A percentile compares a stretch with the other conserved stretches of the same genome.
phyloP scores from a whole-genome alignment of 352 stramenopile species.

The Phytophthora quininea region DNA sequence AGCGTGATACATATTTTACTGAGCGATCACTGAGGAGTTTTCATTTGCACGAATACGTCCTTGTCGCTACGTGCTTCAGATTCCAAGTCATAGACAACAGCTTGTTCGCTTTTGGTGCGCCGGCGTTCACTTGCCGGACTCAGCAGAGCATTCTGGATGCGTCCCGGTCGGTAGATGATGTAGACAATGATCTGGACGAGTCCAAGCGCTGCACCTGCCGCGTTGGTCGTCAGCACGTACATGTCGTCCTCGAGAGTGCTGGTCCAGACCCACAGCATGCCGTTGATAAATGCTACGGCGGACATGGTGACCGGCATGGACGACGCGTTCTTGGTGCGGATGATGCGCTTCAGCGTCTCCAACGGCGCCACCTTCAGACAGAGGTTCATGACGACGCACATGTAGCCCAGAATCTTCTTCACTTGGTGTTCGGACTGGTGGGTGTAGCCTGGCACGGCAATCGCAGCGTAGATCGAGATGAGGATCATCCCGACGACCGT shows the following conservation, averaged over 20 bases:
- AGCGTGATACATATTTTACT: too few species aligned
- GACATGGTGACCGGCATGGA: conserved; percentile 37
- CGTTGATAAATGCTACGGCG: conserved; percentile 30
- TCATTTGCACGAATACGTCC: background rate
- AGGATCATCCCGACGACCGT: conserved; percentile 10
- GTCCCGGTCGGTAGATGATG: conserved; percentile 29
- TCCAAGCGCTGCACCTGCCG: conserved; percentile 17
- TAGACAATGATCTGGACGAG: conserved; percentile 30
- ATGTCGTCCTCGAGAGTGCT: conserved; percentile 26
- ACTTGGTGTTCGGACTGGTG: conserved; percentile 34
- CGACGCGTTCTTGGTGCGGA: conserved; percentile 37
- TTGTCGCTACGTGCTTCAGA: background rate
- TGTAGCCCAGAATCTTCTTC: conserved; percentile 25
- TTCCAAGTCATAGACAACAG: background rate
- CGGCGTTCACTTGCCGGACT: conserved; percentile 1
- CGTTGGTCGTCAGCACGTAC: conserved; percentile 40
- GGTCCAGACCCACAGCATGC: conserved; percentile 31
- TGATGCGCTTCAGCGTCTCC: conserved; percentile 32
- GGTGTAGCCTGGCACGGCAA: conserved; percentile 24
- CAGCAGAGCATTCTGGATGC: conserved; percentile 7
- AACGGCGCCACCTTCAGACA: conserved; percentile 30
- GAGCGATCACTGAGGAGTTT: background rate
- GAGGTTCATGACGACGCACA: conserved; percentile 34
- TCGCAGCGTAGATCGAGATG: conserved; percentile 27
- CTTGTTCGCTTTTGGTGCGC: conserved; percentile 10